Base-by-base conservation (phyloP, 495 filamentous ascomycete genomes). In the Clohesyomyces aquaticus region DNA sequence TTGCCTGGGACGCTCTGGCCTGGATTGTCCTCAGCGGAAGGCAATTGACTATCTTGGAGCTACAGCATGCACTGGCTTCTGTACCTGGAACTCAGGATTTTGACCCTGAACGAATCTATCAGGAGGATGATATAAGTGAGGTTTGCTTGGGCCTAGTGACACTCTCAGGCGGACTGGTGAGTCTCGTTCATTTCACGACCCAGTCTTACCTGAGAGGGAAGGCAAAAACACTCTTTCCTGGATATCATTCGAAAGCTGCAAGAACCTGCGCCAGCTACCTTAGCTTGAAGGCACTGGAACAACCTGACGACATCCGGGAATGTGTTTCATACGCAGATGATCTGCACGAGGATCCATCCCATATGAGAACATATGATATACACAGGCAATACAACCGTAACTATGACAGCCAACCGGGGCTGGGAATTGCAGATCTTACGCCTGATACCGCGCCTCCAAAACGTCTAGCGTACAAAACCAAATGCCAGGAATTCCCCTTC, bases 401-500 rank as follows among this genome's bases (percentile, higher is more conserved):
- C 14, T 14, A 38, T 14, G 32, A 38, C 32, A 38, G 14, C 14
- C 32, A 6, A 14, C 6, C 6, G 6, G 14, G 14, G 6, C 6
- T 38, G 6, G 14, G 32, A 38, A 14, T 6, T 14, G 14, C 32
- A 14, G 6, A 38, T 14, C 32, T 6, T 6, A 38, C 32, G 14
- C 14, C 32, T 14, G 14, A 14, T 38, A 6, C 43, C 16, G 16
- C 4, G 21, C n/a, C 16, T 4, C 43, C 4, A n/a, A 47, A 47
- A 22, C 8, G 14, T 6, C 43, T 47, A 4, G 18, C 43, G 8
- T 47, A 47, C 21, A n/a, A n/a, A 4, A 47, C 43, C 4, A 47
- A 47, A 18, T 47, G 43, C n/a, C 43, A 47, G n/a, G 43, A 47
- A n/a, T 47, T 47, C n/a, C 43, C 43, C 16, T 47, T 47, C 18